phyloP scores from a whole-genome alignment of 2,329 filamentous ascomycete genomes.

The Fusarium sulawesiense region DNA sequence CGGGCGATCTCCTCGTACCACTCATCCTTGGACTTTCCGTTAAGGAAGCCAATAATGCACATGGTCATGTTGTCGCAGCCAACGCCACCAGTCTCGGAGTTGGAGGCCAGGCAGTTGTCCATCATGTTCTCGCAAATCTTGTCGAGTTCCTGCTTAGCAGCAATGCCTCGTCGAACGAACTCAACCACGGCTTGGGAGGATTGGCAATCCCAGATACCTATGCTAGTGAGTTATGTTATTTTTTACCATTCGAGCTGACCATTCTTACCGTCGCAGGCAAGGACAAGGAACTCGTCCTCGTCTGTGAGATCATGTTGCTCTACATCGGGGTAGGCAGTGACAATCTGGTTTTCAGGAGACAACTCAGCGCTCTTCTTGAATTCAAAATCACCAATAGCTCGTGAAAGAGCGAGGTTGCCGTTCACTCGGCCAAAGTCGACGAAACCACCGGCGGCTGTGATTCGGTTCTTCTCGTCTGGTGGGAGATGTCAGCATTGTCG shows the following conservation, averaged over 20 bases:
- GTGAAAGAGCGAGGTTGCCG: slow-evolving; percentile 94
- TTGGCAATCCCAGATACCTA: slow-evolving; percentile 99
- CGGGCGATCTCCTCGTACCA: slow-evolving; percentile 98
- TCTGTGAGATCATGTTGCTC: slow-evolving; percentile 89
- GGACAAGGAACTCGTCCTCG: slow-evolving; percentile 94
- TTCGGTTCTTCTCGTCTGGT: slow-evolving; percentile 92
- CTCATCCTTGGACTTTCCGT: slow-evolving; percentile 93
- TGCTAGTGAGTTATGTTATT: slow-evolving; percentile 38
- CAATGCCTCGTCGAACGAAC: slow-evolving; percentile 95
- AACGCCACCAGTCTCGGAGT: slow-evolving; percentile 96
- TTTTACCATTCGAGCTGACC: not conserved
- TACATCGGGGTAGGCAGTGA: slow-evolving; percentile 96
- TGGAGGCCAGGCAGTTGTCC: slow-evolving; percentile 98
- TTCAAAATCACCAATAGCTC: slow-evolving; percentile 98
- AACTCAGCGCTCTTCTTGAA: slow-evolving; percentile 99
- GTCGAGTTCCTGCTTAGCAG: slow-evolving; percentile 92
- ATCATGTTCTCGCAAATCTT: slow-evolving; percentile 99
- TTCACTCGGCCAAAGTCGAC: slow-evolving; percentile 99
- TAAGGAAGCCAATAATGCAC: slow-evolving; percentile 87
- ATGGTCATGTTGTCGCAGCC: slow-evolving; percentile 99
- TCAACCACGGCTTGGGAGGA: slow-evolving; percentile 97
- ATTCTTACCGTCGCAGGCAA: slow-evolving; percentile 87
- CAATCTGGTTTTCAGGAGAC: slow-evolving; percentile 97
- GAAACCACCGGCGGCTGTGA: slow-evolving; percentile 94
- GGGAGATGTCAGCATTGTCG: slow-evolving; percentile 28